Base-by-base conservation (phyloP, 305 asterid species). In the Lippia alba region DNA sequence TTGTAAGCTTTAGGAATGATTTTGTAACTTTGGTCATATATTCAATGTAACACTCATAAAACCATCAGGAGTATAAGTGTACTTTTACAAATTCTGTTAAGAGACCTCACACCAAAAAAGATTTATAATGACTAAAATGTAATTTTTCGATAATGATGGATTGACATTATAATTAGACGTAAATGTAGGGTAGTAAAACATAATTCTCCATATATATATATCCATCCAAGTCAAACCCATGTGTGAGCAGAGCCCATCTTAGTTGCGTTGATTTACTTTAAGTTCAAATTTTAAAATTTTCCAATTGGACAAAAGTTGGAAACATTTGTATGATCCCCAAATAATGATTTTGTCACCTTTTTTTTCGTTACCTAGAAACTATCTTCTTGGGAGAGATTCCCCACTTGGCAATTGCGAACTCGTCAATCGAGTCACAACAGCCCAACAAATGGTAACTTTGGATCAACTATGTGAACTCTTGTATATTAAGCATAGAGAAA, bases 371-470 rank as follows among this genome's bases (percentile, higher is more conserved):
- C 51, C 30, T 33, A 56, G 46, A 57, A 57, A 61, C 36, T 74
- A 71, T 57, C 11, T 32, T 69, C 41, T 65, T 50, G 61, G 40
- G 71, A 78, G 71, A 73, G 83, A 66, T 79, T 75, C 77, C 61
- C 83, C 78, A 66, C 80, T 74, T 44, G 5, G 32, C 66, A 68
- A 68, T n/a, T 53, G 67, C 56, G 61, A 40, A 62, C 67, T 16
- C 56, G 17, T 62, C 55, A 12, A 12, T 7, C 8, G 19, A 62
- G 67, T 62, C 67, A 62, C 19, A 44, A 12, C 33, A 64, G 72
- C 74, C 74, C 68, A 30, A 0, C 49, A 56, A 68, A 50, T 64
- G 67, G 67, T 17, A 54, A n/a, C 12, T 40, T 50, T 51, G 61
- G 44, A 55, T 55, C 24, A 41, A 41, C 30, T 6, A 40, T 8